phyloP scores from a whole-genome alignment of 345 rosid genomes.

The Lumnitzera racemosa region DNA sequence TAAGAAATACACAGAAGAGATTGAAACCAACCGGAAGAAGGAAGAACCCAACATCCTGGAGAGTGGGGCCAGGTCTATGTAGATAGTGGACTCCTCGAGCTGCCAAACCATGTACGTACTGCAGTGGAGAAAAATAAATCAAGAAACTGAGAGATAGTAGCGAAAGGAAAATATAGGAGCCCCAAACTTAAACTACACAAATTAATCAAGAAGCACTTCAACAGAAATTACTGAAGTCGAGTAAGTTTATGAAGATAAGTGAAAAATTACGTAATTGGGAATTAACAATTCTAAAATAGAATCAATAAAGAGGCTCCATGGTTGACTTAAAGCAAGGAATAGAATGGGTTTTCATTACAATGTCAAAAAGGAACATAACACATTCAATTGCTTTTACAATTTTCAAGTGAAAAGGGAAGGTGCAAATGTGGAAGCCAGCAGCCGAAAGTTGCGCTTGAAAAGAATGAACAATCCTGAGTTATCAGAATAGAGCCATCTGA shows the following conservation, averaged over 20 bases:
- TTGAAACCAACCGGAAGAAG: conserved; percentile 68
- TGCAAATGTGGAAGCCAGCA: no score
- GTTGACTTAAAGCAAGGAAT: not conserved
- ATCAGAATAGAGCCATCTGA: not conserved
- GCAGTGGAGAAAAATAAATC: conserved; percentile 13
- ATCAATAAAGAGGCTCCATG: not conserved
- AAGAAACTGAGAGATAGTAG: not conserved
- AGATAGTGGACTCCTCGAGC: conserved; percentile 94
- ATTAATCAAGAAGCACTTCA: no score
- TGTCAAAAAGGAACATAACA: no score
- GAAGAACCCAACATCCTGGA: conserved; percentile 84
- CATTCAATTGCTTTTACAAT: no score
- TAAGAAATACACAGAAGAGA: conserved; percentile 2
- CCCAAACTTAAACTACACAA: no score
- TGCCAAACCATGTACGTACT: conserved; percentile 93
- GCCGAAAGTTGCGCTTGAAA: no score
- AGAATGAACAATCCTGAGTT: not conserved
- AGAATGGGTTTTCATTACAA: no score
- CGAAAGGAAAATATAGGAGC: no score
- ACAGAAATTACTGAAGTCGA: no score
- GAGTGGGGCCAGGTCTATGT: conserved; percentile 78
- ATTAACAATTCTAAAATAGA: not conserved
- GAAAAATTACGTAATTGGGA: not conserved
- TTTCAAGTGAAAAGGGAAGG: no score
- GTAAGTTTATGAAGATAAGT: not conserved